Evolutionary conservation across 306 rosid genomes (phyloP).

Genomic region (Vigna nakashimae): DNA sequence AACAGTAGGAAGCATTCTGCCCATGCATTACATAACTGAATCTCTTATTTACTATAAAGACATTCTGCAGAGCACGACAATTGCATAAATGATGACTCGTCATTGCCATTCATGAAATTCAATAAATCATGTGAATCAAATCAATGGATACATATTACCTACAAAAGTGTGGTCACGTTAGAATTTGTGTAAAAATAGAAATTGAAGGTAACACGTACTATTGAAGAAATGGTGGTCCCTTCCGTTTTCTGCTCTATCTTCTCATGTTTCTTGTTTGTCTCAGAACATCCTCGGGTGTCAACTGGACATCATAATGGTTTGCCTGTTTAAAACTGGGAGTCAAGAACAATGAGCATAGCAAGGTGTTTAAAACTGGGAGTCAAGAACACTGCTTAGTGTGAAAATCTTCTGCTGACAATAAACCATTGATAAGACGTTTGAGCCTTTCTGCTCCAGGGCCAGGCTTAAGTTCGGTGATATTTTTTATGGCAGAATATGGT

Average conservation of each 20-base stretch:
- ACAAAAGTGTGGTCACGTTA: conserved; percentile 50
- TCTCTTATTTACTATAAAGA: conserved; percentile 26
- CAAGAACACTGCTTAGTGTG: conserved; percentile 54
- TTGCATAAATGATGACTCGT: conserved; percentile 29
- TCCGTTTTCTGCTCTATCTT: conserved; percentile 42
- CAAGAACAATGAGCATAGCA: conserved; percentile 41
- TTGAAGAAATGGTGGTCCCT: conserved; percentile 32
- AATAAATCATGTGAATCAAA: conserved; percentile 45
- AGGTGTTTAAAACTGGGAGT: conserved; percentile 15
- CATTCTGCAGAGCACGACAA: conserved; percentile 30
- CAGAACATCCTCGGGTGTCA: conserved; percentile 41
- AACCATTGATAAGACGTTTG: conserved; percentile 50
- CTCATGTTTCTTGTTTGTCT: conserved; percentile 45
- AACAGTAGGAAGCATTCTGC: not conserved
- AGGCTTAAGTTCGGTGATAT: conserved; percentile 54
- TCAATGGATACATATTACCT: conserved; percentile 46
- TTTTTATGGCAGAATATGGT: conserved; percentile 39
- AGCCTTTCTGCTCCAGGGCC: conserved; percentile 61
- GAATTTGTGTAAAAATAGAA: conserved; percentile 49
- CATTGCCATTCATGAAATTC: conserved; percentile 41
- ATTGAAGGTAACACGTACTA: conserved; percentile 36
- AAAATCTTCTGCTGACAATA: conserved; percentile 54
- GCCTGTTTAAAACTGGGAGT: conserved; percentile 20
- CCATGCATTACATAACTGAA: conserved; percentile 21
- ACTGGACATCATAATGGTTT: conserved; percentile 27